Base-by-base conservation (phyloP, 257 asterid genomes). In the Ballota nigra region DNA sequence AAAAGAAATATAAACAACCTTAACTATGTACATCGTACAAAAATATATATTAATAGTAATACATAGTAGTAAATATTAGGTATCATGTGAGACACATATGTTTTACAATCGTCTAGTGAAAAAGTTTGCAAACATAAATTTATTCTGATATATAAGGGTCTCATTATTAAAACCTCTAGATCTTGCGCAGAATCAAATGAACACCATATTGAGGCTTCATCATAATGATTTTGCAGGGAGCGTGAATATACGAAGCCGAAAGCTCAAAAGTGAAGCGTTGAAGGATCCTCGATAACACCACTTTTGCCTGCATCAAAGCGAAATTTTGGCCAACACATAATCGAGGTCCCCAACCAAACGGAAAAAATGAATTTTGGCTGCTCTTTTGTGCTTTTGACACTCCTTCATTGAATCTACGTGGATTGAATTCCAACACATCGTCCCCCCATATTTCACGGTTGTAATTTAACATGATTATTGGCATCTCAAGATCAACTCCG, bases 321-420 rank as follows among this genome's bases (percentile, higher is more conserved):
- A 84, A 81, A 6, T 15, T 69, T 49, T 79, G 86, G 0, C 89
- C 86, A 0, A 77, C 43, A 31, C 89, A 84, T 1, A 80, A 75
- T 1, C 81, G 73, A 23, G 86, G 82, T 0, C 89, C 85, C 85
- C 83, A 65, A 0, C 89, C 84, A 24, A 84, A 82, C 0, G 87
- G 89, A 62, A 79, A 75, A 65, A 71, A 85, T 1, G 63, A 10
- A 0, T 61, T 77, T 3, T 8, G 79, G 4, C 69, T 43, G 49
- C n/a, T 12, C 57, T 78, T 78, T 0, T 83, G 73, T n/a, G 85
- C 87, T 45, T 75, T 69, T 0, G 74, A 26, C n/a, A 82, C 77
- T 20, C 87, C 87, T 19, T 73, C 79, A 2, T 77, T 55, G 36
- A 82, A 82, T 13, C 89, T 75, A 38, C 75, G 74, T 0, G 81